phyloP scores from a whole-genome alignment of 192 early-diverging fungal genomes.

The Blastocladiella britannica region DNA sequence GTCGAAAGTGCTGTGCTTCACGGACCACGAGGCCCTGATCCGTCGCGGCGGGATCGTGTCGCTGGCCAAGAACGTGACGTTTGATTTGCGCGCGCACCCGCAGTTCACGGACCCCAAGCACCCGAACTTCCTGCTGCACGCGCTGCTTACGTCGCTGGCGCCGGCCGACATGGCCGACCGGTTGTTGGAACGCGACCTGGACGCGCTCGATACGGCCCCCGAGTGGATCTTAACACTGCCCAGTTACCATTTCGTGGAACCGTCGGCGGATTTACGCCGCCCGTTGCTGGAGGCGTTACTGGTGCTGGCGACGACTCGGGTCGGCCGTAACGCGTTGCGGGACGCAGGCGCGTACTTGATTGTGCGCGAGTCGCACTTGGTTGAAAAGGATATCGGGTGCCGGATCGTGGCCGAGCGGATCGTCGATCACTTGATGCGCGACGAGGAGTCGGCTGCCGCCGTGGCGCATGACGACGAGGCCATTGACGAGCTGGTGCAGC shows the following conservation, averaged over 20 bases:
- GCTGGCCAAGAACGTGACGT: conserved; percentile 51
- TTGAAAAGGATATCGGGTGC: conserved; percentile 48
- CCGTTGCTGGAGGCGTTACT: conserved; percentile 64
- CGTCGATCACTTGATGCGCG: conserved; percentile 70
- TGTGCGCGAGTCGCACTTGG: conserved; percentile 58
- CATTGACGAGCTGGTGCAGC: too few species aligned
- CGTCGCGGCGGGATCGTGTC: conserved; percentile 76
- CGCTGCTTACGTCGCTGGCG: not conserved
- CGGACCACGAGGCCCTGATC: conserved; percentile 58
- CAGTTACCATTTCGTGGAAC: conserved; percentile 18
- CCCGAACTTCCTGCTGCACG: not conserved
- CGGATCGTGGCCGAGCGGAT: conserved; percentile 48
- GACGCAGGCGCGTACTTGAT: conserved; percentile 66
- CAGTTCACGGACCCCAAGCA: conserved; percentile 59
- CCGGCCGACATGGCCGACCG: not conserved
- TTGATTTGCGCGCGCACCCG: conserved; percentile 70
- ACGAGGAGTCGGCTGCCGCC: conserved; percentile 21
- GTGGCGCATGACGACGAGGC: not conserved
- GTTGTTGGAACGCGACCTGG: not conserved
- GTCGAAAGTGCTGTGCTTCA: conserved; percentile 66
- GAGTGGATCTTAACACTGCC: not conserved
- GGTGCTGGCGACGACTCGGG: conserved; percentile 48
- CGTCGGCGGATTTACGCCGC: conserved; percentile 44
- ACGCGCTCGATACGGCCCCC: not conserved
- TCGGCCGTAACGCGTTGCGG: conserved; percentile 61